Evolutionary conservation across 257 asterid species (phyloP), one percentile per base, ranked within the genome.

Genomic region (Plantago major): DNA sequence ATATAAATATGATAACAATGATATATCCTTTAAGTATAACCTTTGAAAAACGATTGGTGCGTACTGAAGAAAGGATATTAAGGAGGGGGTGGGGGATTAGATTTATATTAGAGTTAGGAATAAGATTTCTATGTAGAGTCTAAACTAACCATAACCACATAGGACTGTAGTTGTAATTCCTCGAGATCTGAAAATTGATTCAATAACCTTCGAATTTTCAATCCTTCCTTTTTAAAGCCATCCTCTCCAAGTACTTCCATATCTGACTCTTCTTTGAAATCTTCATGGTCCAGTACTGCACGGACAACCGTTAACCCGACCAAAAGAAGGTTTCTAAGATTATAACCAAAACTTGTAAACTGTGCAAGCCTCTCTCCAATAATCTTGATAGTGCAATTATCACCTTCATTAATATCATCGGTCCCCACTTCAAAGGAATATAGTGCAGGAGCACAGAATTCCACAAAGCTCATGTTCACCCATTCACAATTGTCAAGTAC

Each of bases 371-470:
- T 60, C 37, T 6, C 40, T 18, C 28, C 57, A 11, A 11, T 15
- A 12, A 63, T 49, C 67, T 38, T 48, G 1, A 62, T 10, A 1
- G 48, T 33, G 18, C n/a, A 47, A 26, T 30, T n/a, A n/a, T 51
- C 45, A 18, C 38, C 17, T 30, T 30, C 42, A 47, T 30, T n/a
- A 13, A 28, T 11, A 11, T 5, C 7, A 26, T 12, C 14, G 16
- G 26, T 30, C 28, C 12, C 16, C 46, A 22, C 42, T n/a, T n/a
- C 37, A 28, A 62, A 62, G 1, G 30, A 7, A 62, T 33, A 33
- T 14, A 62, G 47, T n/a, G 14, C 56, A 3, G 67, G 67, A 11
- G 49, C 28, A 62, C 33, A 40, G 15, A 62, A 46, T 47, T 62
- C 66, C 45, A 62, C 55, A 37, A 15, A 50, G 3, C 10, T 37